Percentiles rank a stretch among this genome's conserved stretches.
These are phyloP conservation scores for Eucalyptus tenuipes DNA, from an alignment of 345 rosid genomes.

Conservation along the genomic window DNA sequence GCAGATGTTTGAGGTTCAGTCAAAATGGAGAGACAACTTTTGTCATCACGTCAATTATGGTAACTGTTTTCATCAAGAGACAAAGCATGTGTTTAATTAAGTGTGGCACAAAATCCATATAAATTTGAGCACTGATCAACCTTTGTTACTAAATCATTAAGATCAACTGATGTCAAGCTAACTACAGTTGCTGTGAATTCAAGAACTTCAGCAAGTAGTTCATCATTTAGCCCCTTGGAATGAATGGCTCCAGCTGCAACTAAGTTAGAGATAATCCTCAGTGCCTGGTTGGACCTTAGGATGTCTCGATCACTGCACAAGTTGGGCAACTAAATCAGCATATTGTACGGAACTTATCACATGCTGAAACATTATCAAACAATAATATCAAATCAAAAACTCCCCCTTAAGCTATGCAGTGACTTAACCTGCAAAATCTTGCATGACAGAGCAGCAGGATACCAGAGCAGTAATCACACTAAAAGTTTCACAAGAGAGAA, in stretches of 20 bases:
- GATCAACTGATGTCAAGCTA: slow-evolving; percentile 45
- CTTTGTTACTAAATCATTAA: slow-evolving; percentile 61
- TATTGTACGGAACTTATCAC: not conserved
- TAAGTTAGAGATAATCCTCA: slow-evolving; percentile 78
- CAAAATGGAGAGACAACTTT: not conserved
- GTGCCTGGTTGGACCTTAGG: slow-evolving; percentile 55
- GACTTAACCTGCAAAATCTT: not conserved
- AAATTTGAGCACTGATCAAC: slow-evolving; percentile 13
- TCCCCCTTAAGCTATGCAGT: not conserved
- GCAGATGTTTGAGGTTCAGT: not conserved
- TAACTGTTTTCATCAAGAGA: not conserved
- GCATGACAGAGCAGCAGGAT: not conserved
- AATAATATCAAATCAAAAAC: not conserved
- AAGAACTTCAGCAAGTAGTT: slow-evolving; percentile 55
- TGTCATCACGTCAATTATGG: not conserved
- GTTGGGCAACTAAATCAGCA: not conserved
- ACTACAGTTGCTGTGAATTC: slow-evolving; percentile 41
- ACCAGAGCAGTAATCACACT: not conserved
- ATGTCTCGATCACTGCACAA: slow-evolving; percentile 60
- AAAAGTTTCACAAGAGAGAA: not conserved
- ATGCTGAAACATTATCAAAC: not conserved
- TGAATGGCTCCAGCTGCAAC: slow-evolving; percentile 60
- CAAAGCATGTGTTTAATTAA: not conserved
- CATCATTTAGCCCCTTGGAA: slow-evolving; percentile 44
- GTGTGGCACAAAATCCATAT: not conserved